phyloP scores from a whole-genome alignment of 768 basidiomycete genomes.

The Coprinopsis marcescibilis region DNA sequence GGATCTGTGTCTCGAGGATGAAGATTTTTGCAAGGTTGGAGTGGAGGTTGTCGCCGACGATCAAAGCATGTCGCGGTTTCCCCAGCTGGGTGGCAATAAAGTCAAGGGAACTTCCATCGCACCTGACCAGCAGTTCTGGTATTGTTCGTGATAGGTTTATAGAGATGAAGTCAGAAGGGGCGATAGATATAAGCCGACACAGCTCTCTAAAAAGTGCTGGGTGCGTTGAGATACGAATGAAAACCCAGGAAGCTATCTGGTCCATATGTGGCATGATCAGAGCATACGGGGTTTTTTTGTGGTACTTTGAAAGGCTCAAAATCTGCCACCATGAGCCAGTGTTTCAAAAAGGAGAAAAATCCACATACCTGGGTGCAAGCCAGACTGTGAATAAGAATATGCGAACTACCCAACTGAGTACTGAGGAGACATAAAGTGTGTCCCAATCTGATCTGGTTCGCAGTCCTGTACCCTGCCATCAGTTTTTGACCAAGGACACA shows the following conservation, averaged over 20 bases:
- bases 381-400: slow-evolving; percentile 62
- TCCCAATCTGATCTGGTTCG: slow-evolving; percentile 47
- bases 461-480: slow-evolving; percentile 29
- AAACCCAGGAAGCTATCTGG: slow-evolving; percentile 59
- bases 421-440: slow-evolving; percentile 58
- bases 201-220: slow-evolving; percentile 56
- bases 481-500: background rate
- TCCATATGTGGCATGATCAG: slow-evolving; percentile 68
- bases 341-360: slow-evolving; percentile 3
- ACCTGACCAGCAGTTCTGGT: slow-evolving; percentile 61
- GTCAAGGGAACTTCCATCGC: slow-evolving; percentile 54
- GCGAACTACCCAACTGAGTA: slow-evolving; percentile 59
- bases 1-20: slow-evolving; percentile 45
- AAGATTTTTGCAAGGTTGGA: slow-evolving; percentile 63
- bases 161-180: slow-evolving; percentile 54
- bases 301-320: slow-evolving; percentile 45
- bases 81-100: slow-evolving; percentile 52
- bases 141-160: slow-evolving; percentile 60
- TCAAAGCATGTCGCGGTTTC: slow-evolving; percentile 31
- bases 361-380: slow-evolving; percentile 58
- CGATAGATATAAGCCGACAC: slow-evolving; percentile 61
- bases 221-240: slow-evolving; percentile 50
- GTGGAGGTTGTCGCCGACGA: slow-evolving; percentile 50
- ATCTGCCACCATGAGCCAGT: slow-evolving; percentile 37
- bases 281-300: slow-evolving; percentile 57